Base-by-base conservation (phyloP, 495 filamentous ascomycete genomes). In the Penicillium alfredii region DNA sequence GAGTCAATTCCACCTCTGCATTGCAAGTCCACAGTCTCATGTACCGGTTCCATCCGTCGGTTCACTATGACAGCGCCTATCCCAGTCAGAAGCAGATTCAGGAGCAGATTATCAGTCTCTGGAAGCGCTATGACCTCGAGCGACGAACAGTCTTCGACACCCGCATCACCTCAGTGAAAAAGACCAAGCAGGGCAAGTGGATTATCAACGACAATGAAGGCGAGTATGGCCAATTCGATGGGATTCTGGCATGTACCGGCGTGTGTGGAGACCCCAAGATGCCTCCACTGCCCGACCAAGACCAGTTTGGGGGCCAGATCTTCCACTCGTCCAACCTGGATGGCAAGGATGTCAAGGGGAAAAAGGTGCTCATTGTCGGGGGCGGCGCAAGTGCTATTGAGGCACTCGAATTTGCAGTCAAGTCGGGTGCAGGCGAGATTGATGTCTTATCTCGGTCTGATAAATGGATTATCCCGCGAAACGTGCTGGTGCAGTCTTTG, bases 401-500 rank as follows among this genome's bases (percentile, higher is more conserved):
- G 60, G 86, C 84, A 1, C 63, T 92, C 16, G 86, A 94, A 44
- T 92, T 87, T 45, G 85, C 82, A 6, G 73, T 81, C 12, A 60
- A 76, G 30, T 73, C 77, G 25, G 71, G 75, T 2, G 86, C 85
- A 0, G 62, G 61, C 5, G 77, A 81, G 44, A 80, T 83, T 1
- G 78, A 81, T 43, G 77, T 94, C 11, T 71, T 92, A 4, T 78
- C 85, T 1, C 74, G 86, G 10, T 81, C 76, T 15, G 86, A 92
- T 51, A 92, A 92, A 64, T 92, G 86, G 86, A 81, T 92, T 34
- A 89, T 92, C 36, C 87, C 86, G 3, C 77, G 87, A 9, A 88
- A 89, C 45, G 64, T 82, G 3, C 24, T 90, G 9, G 67, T 88
- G 20, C 82, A 92, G 53, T 69, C 78, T 6, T 66, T 92, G 13